Conservation (phyloP, 352 stramenopile genomes). For the Globisporangium abappressorium region DNA sequence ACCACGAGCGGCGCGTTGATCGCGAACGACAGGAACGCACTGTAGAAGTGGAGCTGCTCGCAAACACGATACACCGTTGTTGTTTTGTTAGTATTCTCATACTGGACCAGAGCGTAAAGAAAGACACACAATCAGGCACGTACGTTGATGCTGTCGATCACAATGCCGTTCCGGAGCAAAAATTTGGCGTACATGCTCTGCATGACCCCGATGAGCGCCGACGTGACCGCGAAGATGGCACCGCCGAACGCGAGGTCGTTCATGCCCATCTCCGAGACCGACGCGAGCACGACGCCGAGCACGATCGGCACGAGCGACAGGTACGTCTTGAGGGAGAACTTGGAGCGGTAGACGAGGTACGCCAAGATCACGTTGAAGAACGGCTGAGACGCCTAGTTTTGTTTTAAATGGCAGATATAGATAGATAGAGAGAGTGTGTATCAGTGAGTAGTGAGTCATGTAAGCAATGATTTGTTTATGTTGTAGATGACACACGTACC, state of each 20-base stretch:
- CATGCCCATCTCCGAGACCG: conserved; percentile 86
- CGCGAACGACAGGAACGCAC: conserved; percentile 74
- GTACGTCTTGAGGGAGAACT: conserved; percentile 72
- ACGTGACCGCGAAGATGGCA: conserved; percentile 67
- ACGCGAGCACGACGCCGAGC: conserved; percentile 76
- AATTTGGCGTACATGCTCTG: conserved; percentile 90
- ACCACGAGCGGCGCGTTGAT: conserved; percentile 81
- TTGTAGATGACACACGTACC: conserved; percentile 18
- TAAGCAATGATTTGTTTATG: background rate
- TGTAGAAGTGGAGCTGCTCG: conserved; percentile 84
- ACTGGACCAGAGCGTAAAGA: background rate
- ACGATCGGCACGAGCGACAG: conserved; percentile 81
- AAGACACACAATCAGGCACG: conserved; percentile 12
- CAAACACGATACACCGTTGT: background rate
- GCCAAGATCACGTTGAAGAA: conserved; percentile 87
- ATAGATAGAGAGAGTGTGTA: background rate
- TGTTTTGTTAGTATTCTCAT: background rate
- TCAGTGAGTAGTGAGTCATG: background rate
- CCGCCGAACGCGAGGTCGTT: conserved; percentile 75
- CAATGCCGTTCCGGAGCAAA: conserved; percentile 66
- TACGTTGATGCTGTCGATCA: conserved; percentile 84
- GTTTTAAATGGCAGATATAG: background rate
- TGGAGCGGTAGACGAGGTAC: conserved; percentile 69
- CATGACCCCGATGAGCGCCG: conserved; percentile 77
- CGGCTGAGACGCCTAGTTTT: conserved; percentile 59